These are phyloP conservation scores for Populus hybrid DNA, from an alignment of 441 rosid species.

Conservation along the genomic window DNA sequence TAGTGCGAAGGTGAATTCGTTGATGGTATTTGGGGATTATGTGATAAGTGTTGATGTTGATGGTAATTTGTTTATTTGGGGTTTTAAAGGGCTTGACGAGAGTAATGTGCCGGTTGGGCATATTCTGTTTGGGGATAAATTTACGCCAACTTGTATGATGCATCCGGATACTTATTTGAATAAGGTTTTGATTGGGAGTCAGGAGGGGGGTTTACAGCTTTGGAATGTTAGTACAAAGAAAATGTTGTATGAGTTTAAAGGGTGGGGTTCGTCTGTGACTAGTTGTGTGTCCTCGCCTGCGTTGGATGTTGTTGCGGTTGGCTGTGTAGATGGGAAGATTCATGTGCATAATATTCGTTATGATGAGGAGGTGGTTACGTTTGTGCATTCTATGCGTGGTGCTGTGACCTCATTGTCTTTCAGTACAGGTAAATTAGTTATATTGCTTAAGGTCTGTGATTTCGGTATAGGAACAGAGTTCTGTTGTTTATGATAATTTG, in stretches of 20 bases:
- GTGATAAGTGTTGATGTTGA: conserved; percentile 74
- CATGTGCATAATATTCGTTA: conserved; percentile 73
- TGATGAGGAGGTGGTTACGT: conserved; percentile 74
- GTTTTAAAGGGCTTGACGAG: conserved; percentile 65
- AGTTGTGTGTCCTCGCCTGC: conserved; percentile 94
- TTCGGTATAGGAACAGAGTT: not conserved
- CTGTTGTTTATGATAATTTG: not conserved
- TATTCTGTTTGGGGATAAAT: conserved; percentile 45
- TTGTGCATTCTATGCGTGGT: conserved; percentile 75
- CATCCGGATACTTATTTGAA: conserved; percentile 96
- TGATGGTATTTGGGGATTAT: conserved; percentile 83
- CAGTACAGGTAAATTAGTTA: conserved; percentile 53
- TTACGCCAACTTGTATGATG: conserved; percentile 72
- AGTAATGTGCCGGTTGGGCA: conserved; percentile 63
- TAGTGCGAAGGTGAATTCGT: conserved; percentile 63
- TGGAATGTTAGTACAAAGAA: conserved; percentile 94
- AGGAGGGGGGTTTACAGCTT: conserved; percentile 83
- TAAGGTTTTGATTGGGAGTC: conserved; percentile 81
- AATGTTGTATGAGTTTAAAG: conserved; percentile 73
- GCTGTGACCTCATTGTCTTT: conserved; percentile 86
- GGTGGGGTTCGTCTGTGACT: conserved; percentile 76
- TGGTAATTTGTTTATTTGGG: conserved; percentile 79
- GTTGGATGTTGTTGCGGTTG: conserved; percentile 87
- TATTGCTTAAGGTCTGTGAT: not conserved
- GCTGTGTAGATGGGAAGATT: conserved; percentile 91